Evolutionary conservation across 164 flowering plant species (phyloP).

Genomic region (Cinnamomum chago): DNA sequence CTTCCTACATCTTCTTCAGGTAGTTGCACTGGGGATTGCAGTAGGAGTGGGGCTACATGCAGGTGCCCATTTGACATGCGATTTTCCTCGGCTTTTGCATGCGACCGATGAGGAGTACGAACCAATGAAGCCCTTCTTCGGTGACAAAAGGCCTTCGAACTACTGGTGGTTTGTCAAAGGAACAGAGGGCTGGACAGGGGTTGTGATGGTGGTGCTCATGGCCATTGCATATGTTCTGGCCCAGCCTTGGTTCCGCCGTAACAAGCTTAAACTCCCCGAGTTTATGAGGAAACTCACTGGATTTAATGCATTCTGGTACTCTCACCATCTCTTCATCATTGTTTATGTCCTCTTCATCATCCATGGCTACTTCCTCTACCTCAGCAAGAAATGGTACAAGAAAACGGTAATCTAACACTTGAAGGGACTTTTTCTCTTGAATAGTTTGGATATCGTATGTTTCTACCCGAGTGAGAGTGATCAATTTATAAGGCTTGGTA

Average conservation of each 20-base stretch:
- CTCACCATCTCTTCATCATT: constrained; percentile 69
- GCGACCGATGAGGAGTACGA: constrained; percentile 49
- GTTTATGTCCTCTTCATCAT: constrained; percentile 55
- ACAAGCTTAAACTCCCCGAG: constrained; percentile 45
- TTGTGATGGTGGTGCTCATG: constrained; percentile 69
- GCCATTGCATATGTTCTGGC: constrained; percentile 60
- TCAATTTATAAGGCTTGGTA: no score
- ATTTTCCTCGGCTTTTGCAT: constrained; percentile 64
- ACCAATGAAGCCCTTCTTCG: constrained; percentile 51
- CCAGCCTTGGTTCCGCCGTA: constrained; percentile 63
- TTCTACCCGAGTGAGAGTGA: no score
- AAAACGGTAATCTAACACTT: constrained; percentile 40
- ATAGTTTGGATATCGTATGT: no score
- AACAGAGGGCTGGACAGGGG: constrained; percentile 68
- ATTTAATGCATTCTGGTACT: constrained; percentile 87
- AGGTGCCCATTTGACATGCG: constrained; percentile 55
- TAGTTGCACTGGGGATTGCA: constrained; percentile 53
- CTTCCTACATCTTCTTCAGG: constrained; percentile 16
- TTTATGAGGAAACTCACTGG: constrained; percentile 55
- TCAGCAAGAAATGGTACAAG: constrained; percentile 62
- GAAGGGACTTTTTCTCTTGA: no score
- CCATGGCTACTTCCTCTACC: constrained; percentile 64
- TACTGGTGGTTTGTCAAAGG: constrained; percentile 78
- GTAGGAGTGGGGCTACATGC: constrained; percentile 67
- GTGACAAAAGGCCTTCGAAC: constrained; percentile 37